phyloP scores from a whole-genome alignment of 257 asterid species.

The Fraxinus excelsior region DNA sequence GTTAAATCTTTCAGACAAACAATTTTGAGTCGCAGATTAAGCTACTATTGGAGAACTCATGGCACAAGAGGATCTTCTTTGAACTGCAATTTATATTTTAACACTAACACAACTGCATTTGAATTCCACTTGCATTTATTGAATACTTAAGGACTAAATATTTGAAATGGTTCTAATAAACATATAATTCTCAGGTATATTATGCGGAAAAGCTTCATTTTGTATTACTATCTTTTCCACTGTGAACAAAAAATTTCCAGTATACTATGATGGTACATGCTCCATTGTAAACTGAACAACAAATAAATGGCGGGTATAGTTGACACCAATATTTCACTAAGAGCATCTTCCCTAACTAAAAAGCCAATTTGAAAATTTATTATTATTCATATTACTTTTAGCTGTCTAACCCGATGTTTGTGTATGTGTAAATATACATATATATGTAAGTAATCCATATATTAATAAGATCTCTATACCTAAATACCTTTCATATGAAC shows the following conservation, averaged over 20 bases:
- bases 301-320: neutral
- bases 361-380: neutral
- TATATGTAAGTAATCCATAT: too few species aligned
- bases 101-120: neutral
- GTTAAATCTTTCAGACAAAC: neutral
- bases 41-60: neutral
- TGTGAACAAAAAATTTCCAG: neutral
- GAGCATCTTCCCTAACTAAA: neutral
- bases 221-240: neutral
- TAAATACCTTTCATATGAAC: neutral
- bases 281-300: neutral
- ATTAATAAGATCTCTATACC: neutral
- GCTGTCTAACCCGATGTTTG: neutral
- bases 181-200: neutral
- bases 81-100: neutral
- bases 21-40: neutral
- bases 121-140: neutral
- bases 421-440: neutral
- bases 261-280: neutral
- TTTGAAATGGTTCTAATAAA: neutral
- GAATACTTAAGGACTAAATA: neutral
- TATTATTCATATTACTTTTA: neutral
- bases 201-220: neutral
- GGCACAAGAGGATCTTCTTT: neutral
- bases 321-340: neutral